Percentiles rank a stretch among this genome's conserved stretches.
Evolutionary conservation across 2,329 filamentous ascomycete genomes (phyloP).

Genomic region (Fusarium abutilonis): DNA sequence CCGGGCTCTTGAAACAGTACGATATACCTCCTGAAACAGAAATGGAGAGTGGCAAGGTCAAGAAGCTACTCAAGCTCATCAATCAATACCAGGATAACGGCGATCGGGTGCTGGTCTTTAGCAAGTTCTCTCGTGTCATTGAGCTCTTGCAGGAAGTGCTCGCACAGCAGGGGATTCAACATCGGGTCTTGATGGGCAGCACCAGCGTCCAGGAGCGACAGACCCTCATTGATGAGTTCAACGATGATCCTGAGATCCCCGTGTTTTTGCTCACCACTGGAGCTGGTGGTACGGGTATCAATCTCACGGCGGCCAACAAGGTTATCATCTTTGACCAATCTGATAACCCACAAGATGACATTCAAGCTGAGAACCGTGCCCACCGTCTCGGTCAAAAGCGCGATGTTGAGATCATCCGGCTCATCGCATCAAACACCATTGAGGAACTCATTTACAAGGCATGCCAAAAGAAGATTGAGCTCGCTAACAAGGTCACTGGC

Average conservation of each 20-base stretch:
- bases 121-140: slow-evolving; percentile 90
- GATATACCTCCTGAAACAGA: slow-evolving; percentile 65
- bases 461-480: slow-evolving; percentile 90
- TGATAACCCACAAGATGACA: slow-evolving; percentile 98
- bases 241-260: slow-evolving; percentile 77
- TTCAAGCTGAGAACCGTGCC: slow-evolving; percentile 97
- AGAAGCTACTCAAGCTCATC: slow-evolving; percentile 79
- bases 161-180: slow-evolving; percentile 74
- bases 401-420: slow-evolving; percentile 87
- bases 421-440: slow-evolving; percentile 83
- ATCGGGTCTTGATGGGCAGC: slow-evolving; percentile 85
- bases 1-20: slow-evolving; percentile 60
- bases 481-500: slow-evolving; percentile 72
- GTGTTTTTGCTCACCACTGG: slow-evolving; percentile 95
- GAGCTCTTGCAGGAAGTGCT: slow-evolving; percentile 89
- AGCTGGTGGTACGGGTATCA: slow-evolving; percentile 96
- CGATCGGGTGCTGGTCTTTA: slow-evolving; percentile 90
- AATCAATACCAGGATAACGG: slow-evolving; percentile 78
- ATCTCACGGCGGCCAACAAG: slow-evolving; percentile 94
- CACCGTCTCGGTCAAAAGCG: slow-evolving; percentile 92
- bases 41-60: slow-evolving; percentile 82
- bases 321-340: slow-evolving; percentile 96
- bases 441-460: slow-evolving; percentile 94
- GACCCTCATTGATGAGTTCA: slow-evolving; percentile 87
- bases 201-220: slow-evolving; percentile 87